Conservation (phyloP, 306 rosid genomes). For the Prosopis cineraria region DNA sequence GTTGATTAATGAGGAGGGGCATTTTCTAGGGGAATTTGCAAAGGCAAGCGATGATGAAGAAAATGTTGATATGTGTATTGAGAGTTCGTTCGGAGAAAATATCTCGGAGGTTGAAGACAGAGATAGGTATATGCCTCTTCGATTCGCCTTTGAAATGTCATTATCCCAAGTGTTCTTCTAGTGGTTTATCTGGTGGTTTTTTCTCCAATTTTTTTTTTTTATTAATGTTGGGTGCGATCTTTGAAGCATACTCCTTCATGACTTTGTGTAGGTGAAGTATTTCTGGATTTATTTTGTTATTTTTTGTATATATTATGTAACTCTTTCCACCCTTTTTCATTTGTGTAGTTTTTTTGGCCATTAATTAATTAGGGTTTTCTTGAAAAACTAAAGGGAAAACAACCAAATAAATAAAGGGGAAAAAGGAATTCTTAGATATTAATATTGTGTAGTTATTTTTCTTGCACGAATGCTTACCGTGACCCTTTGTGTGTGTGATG, state of each 20-base stretch:
- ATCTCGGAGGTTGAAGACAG: constrained; percentile 50
- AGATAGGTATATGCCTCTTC: constrained; percentile 52
- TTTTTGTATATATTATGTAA: neutral
- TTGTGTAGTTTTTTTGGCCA: neutral
- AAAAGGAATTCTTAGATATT: neutral
- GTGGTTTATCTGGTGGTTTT: neutral
- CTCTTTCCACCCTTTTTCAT: neutral
- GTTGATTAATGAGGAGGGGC: neutral
- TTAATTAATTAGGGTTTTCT: neutral
- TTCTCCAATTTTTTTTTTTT: neutral
- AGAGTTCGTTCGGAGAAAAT: constrained; percentile 69
- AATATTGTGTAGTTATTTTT: neutral
- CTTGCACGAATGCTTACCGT: neutral
- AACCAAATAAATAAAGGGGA: neutral
- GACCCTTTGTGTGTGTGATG: neutral
- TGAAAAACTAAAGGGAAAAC: neutral
- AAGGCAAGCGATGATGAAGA: constrained; percentile 32
- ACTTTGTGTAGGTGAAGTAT: neutral
- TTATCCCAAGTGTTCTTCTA: neutral
- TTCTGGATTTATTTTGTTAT: neutral
- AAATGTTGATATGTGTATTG: constrained; percentile 40
- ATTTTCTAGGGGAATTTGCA: constrained; percentile 5
- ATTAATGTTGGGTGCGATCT: neutral
- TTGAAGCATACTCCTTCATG: neutral
- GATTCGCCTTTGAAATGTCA: neutral